Evolutionary conservation across 2,329 filamentous ascomycete genomes (phyloP).

Genomic region (Trichoderma lentiforme): DNA sequence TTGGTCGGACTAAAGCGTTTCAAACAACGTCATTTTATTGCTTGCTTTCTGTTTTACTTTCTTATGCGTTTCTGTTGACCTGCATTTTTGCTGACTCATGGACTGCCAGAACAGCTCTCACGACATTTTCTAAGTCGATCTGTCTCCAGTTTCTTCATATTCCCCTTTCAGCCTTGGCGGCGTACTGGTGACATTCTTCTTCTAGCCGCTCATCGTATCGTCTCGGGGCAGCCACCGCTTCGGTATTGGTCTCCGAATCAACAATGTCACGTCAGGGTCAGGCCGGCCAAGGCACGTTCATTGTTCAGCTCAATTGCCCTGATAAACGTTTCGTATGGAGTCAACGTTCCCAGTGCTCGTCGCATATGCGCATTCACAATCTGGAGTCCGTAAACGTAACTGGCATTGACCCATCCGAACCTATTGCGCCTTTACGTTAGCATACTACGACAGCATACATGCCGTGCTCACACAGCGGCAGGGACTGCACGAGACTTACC

Average conservation of each 20-base stretch:
- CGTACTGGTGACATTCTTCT: background rate
- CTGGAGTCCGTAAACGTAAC: slow-evolving; percentile 89
- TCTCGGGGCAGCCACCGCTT: background rate
- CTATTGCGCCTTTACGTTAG: slow-evolving; percentile 46
- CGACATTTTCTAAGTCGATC: background rate
- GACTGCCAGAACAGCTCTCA: background rate
- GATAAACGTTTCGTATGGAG: slow-evolving; percentile 78
- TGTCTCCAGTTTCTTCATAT: background rate
- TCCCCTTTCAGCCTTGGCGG: background rate
- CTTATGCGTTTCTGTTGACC: background rate
- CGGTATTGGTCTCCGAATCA: background rate
- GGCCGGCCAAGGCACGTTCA: slow-evolving; percentile 49
- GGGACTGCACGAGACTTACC: slow-evolving; percentile 57
- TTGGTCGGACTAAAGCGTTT: background rate
- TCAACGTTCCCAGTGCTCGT: slow-evolving; percentile 82
- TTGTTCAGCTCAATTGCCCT: slow-evolving; percentile 60
- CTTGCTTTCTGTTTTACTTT: slow-evolving; percentile 14
- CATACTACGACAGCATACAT: background rate
- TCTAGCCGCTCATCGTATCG: background rate
- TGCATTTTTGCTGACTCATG: background rate
- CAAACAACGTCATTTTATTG: background rate
- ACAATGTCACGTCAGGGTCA: slow-evolving; percentile 24
- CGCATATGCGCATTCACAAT: slow-evolving; percentile 87
- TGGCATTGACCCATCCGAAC: slow-evolving; percentile 98
- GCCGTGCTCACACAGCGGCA: background rate